Evolutionary conservation across 2,329 filamentous ascomycete species (phyloP), one percentile per base, ranked within the genome.

Genomic region (Chaetomium sp.): DNA sequence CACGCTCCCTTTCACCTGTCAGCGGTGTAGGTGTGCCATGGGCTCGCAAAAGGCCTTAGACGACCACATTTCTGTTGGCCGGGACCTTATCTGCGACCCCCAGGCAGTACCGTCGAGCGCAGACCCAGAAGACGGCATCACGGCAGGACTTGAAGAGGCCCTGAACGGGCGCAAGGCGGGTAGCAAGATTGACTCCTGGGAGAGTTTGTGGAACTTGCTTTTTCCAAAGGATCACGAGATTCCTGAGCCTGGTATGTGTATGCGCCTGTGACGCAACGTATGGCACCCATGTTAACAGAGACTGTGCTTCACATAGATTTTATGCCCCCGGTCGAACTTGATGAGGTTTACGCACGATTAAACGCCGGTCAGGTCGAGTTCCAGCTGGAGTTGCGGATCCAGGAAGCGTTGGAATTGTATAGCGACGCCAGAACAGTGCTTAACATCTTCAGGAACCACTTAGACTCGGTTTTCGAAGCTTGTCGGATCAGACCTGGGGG

Each of bases 71-170:
- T 45, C 47, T 2, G 59, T 59, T 1, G 43, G 53, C 2, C 52
- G 12, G 5, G 54, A 59, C 12, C 35, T 45, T 2, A 62, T 65
- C 36, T 65, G 64, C 55, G 51, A 37, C 14, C 38, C 51, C 4
- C 55, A 56, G 4, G 46, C 53, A 11, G 49, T 35, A 33, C 43
- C 44, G 1, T 49, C 54, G 1, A 59, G 57, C 41, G 42, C 36
- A 5, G 56, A 65, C 12, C 64, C 64, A 9, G 64, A 65, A 54
- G 62, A 64, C 27, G 64, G 64, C 32, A 65, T 65, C 55, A 63
- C 53, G 1, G 8, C 34, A 8, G 40, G 35, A 35, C 55, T 57
- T 10, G 58, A 64, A 40, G 58, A 61, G 5, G 1, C 37, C 2
- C 61, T 65, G 6, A 65, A 65, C 41, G 63, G 55, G 5, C 55